Conservation (phyloP, 208 protist species). For the Trypanosoma platydactyli region DNA sequence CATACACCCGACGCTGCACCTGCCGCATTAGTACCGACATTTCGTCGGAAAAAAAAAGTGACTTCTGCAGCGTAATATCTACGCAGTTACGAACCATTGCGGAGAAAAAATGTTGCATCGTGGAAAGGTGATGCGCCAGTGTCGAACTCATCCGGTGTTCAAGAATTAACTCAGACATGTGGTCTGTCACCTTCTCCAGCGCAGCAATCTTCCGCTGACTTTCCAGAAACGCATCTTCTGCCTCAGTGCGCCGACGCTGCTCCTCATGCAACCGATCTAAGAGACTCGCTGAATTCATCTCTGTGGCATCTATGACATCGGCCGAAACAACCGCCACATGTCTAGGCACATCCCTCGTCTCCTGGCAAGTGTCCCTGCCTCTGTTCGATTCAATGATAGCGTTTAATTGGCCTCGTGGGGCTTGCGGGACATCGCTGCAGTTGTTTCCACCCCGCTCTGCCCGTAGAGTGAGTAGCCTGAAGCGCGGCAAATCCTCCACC, state of each 20-base stretch:
- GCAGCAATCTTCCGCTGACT: slow-evolving; percentile 31
- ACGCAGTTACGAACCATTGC: slow-evolving; percentile 24
- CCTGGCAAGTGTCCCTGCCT: not conserved
- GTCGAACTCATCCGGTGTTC: slow-evolving; percentile 25
- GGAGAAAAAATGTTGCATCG: slow-evolving; percentile 43
- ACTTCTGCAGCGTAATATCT: slow-evolving; percentile 48
- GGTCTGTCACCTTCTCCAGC: slow-evolving; percentile 50
- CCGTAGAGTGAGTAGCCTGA: slow-evolving; percentile 4
- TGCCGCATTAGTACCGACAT: slow-evolving; percentile 41
- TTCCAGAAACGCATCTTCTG: slow-evolving; percentile 33
- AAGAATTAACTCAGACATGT: slow-evolving; percentile 46
- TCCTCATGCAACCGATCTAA: slow-evolving; percentile 3
- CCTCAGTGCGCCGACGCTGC: slow-evolving; percentile 9
- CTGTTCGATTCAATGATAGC: not conserved
- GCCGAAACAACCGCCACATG: not conserved
- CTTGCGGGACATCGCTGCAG: not conserved
- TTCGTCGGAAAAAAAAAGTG: slow-evolving; percentile 57
- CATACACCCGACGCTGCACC: slow-evolving; percentile 33
- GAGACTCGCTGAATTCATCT: slow-evolving; percentile 1
- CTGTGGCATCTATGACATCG: not conserved
- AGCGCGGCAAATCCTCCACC: slow-evolving; percentile 22
- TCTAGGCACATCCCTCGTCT: not conserved
- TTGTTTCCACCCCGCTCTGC: not conserved
- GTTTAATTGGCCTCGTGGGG: not conserved
- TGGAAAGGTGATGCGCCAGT: slow-evolving; percentile 32